Evolutionary conservation across 352 stramenopile species (phyloP).

Genomic region (Phytopythium aichiense): DNA sequence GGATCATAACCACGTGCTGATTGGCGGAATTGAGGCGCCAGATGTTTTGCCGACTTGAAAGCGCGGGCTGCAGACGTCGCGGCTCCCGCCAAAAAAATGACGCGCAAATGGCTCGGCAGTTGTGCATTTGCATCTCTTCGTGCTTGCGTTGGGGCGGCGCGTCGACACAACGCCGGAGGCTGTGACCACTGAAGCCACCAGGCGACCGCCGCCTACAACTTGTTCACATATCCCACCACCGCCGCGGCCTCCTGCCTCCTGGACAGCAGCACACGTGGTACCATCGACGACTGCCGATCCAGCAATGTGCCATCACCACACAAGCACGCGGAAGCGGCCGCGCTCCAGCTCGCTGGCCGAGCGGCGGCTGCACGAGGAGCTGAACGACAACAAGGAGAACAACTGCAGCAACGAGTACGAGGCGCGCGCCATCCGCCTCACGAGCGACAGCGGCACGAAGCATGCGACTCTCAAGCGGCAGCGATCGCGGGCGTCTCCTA

Average conservation of each 20-base stretch:
- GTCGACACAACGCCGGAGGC: too few relatives aligned
- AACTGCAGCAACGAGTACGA: not conserved
- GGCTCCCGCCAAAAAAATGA: conserved; percentile 18
- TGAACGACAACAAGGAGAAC: not conserved
- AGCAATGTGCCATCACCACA: conserved; percentile 10
- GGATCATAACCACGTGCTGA: conserved; percentile 1
- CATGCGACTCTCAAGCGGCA: not conserved
- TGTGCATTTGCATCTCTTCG: too few relatives aligned
- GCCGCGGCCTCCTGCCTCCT: too few relatives aligned
- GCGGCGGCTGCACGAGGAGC: not conserved
- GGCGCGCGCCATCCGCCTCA: not conserved
- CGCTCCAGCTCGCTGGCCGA: not conserved
- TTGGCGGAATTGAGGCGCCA: conserved; percentile 29
- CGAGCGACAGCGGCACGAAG: not conserved
- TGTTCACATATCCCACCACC: not conserved
- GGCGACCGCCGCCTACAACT: not conserved
- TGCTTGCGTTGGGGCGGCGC: too few relatives aligned
- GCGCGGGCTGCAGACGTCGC: conserved; percentile 3
- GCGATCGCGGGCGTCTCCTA: conserved; percentile 15
- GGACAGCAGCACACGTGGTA: not conserved
- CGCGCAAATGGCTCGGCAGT: too few relatives aligned
- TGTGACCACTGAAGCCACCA: too few relatives aligned
- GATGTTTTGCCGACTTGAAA: conserved; percentile 9
- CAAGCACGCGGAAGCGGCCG: conserved; percentile 1
- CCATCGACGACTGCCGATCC: not conserved